Conservation (phyloP, 148 eudicot species). For the Dianthus caryophyllus region DNA sequence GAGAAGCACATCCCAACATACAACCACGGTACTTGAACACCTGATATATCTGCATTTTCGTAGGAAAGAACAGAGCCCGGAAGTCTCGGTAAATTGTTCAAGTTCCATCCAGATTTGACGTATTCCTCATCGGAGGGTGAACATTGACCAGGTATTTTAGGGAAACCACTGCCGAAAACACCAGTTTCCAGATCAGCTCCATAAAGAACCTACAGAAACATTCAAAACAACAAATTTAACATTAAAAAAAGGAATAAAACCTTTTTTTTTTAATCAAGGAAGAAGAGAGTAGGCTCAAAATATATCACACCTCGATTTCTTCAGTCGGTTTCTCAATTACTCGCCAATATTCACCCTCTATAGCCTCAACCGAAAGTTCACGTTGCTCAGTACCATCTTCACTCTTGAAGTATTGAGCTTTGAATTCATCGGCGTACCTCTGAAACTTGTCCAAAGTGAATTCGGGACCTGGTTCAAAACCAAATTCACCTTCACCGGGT, state of each 20-base stretch:
- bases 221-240: constrained; percentile 12
- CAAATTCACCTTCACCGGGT: constrained; percentile 43
- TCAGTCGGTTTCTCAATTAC: constrained; percentile 93
- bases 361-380: constrained; percentile 65
- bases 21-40: constrained; percentile 97
- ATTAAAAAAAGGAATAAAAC: background rate
- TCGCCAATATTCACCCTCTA: constrained; percentile 99
- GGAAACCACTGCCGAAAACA: constrained; percentile 90
- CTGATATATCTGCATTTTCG: constrained; percentile 90
- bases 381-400: constrained; percentile 35
- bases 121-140: constrained; percentile 50
- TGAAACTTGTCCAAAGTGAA: constrained; percentile 77
- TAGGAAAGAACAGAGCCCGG: constrained; percentile 88
- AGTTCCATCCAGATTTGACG: constrained; percentile 86
- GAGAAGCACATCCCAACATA: constrained; percentile 99
- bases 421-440: constrained; percentile 81
- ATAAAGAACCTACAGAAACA: constrained; percentile 69
- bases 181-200: constrained; percentile 99
- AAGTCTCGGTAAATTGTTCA: constrained; percentile 96
- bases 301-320: constrained; percentile 79
- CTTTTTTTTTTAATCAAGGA: background rate
- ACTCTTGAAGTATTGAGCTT: constrained; percentile 61
- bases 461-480: constrained; percentile 95
- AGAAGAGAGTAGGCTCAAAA: background rate
- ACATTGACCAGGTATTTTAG: constrained; percentile 46